A percentile compares a stretch with the other conserved stretches of the same genome.
Conservation (phyloP, 768 basidiomycete species). For the Tricholoma bakamatsutake region DNA sequence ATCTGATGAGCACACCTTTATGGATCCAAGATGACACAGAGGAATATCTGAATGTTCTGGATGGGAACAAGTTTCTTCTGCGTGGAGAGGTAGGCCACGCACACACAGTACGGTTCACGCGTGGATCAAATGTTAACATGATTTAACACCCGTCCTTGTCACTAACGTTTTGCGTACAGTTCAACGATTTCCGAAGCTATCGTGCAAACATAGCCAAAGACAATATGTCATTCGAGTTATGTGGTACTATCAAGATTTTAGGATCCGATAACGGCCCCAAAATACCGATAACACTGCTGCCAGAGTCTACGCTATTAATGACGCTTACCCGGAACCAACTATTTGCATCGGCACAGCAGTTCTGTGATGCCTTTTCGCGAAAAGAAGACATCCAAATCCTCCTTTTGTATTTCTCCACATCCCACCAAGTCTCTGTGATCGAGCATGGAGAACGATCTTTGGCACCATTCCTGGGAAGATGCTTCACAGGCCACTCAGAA, state of each 20-base stretch:
- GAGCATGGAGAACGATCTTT: conserved; percentile 51
- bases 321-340: conserved; percentile 26
- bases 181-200: background rate
- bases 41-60: background rate
- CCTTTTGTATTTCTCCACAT: conserved; percentile 45
- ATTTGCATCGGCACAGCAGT: conserved; percentile 35
- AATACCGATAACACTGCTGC: too few relatives aligned
- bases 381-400: conserved; percentile 37
- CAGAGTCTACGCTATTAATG: background rate
- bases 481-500: conserved; percentile 38
- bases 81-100: background rate
- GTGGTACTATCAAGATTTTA: background rate
- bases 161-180: background rate
- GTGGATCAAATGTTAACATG: background rate
- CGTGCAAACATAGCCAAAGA: background rate
- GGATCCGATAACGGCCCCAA: too few relatives aligned
- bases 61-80: background rate
- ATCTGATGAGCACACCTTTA: background rate
- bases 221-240: background rate
- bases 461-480: conserved; percentile 55
- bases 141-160: background rate
- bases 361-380: conserved; percentile 49
- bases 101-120: background rate
- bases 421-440: conserved; percentile 35
- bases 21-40: background rate